Evolutionary conservation across 495 filamentous ascomycete genomes (phyloP).

Genomic region (Hyaloscypha finlandica): DNA sequence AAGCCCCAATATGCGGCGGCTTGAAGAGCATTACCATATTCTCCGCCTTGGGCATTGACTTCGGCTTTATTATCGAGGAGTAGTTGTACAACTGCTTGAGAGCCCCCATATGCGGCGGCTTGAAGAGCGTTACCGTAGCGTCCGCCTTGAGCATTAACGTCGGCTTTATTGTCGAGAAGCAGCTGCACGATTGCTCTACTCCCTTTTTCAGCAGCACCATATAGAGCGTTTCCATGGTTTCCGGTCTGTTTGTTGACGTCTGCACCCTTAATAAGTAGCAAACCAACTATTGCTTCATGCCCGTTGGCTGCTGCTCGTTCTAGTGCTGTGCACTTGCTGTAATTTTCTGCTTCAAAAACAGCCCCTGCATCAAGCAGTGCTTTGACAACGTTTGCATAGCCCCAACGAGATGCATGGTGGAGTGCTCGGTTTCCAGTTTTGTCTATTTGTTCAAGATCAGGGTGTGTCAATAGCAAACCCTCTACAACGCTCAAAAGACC

Average conservation of each 20-base stretch:
- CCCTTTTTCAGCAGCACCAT: conserved; percentile 25
- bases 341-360: conserved; percentile 25
- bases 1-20: conserved; percentile 25
- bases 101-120: conserved; percentile 20
- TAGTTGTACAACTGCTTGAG: conserved; percentile 27
- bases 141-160: conserved; percentile 9
- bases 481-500: conserved; percentile 24
- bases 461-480: conserved; percentile 17
- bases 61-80: conserved; percentile 24
- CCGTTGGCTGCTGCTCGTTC: conserved; percentile 25
- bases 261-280: conserved; percentile 30
- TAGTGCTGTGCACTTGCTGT: conserved; percentile 24
- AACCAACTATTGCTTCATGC: conserved; percentile 23
- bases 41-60: too few species aligned
- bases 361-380: conserved; percentile 30
- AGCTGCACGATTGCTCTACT: conserved; percentile 24
- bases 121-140: conserved; percentile 33
- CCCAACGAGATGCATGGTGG: conserved; percentile 23
- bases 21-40: conserved; percentile 26
- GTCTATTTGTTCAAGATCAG: conserved; percentile 20
- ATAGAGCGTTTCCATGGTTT: conserved; percentile 27
- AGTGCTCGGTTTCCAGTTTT: conserved; percentile 23
- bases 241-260: conserved; percentile 27
- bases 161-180: conserved; percentile 25
- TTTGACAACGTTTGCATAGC: conserved; percentile 28